Evolutionary conservation across 2,329 filamentous ascomycete genomes (phyloP).

Genomic region (Epichloe coenophiala): DNA sequence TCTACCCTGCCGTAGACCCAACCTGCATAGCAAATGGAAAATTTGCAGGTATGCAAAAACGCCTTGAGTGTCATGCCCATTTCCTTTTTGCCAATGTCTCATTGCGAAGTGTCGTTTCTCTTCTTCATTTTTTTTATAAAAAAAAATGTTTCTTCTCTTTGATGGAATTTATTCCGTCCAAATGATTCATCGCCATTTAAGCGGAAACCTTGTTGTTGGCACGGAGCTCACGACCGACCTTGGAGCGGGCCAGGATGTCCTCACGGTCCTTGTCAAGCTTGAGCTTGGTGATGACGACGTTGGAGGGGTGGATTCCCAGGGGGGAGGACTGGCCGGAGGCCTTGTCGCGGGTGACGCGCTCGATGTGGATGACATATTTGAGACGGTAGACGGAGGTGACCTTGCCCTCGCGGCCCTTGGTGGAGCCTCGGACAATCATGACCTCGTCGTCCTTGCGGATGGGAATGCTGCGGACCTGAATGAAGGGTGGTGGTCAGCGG

Average conservation of each 20-base stretch:
- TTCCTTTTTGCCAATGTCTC: slow-evolving; percentile 8
- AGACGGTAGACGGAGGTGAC: slow-evolving; percentile 95
- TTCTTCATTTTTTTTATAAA: slow-evolving; percentile 7
- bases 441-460: slow-evolving; percentile 98
- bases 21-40: slow-evolving; percentile 10
- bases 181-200: slow-evolving; percentile 19
- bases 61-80: slow-evolving; percentile 20
- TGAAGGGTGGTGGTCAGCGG: not conserved
- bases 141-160: not conserved
- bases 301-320: slow-evolving; percentile 87
- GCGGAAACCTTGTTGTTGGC: slow-evolving; percentile 56
- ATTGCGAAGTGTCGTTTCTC: slow-evolving; percentile 10
- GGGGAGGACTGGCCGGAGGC: slow-evolving; percentile 91
- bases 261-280: slow-evolving; percentile 96
- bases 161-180: not conserved
- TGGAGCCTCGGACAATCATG: slow-evolving; percentile 75
- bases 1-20: slow-evolving; percentile 25
- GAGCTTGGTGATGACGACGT: slow-evolving; percentile 97
- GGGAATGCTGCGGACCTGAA: slow-evolving; percentile 86
- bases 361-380: slow-evolving; percentile 95
- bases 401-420: slow-evolving; percentile 99
- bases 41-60: slow-evolving; percentile 16
- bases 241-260: slow-evolving; percentile 75
- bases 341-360: slow-evolving; percentile 96
- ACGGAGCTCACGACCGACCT: slow-evolving; percentile 62